These are phyloP conservation scores for Blastomyces gilchristii DNA, from an alignment of 2,329 filamentous ascomycete genomes.

Conservation along the genomic window DNA sequence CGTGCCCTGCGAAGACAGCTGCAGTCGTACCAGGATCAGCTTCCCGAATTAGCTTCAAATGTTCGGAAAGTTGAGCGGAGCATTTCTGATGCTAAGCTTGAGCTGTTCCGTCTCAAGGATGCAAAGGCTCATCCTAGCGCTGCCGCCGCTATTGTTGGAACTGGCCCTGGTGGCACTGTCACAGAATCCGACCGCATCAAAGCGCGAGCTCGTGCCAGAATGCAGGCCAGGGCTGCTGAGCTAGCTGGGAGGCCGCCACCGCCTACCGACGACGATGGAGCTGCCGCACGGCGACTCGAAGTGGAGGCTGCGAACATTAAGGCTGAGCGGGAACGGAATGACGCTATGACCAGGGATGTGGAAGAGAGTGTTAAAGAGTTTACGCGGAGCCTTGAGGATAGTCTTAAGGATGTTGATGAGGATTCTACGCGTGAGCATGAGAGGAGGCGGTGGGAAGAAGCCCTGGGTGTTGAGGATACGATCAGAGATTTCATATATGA, in stretches of 20 bases:
- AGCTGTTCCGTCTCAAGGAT: slow-evolving; percentile 87
- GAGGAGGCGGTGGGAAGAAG: slow-evolving; percentile 89
- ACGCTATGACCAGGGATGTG: slow-evolving; percentile 92
- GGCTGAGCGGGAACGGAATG: slow-evolving; percentile 84
- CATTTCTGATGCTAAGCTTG: slow-evolving; percentile 82
- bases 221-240: slow-evolving; percentile 93
- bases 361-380: slow-evolving; percentile 93
- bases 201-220: slow-evolving; percentile 91
- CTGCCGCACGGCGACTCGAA: slow-evolving; percentile 74
- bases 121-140: slow-evolving; percentile 82
- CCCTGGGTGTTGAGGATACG: slow-evolving; percentile 88
- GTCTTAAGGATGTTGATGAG: slow-evolving; percentile 67
- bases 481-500: slow-evolving; percentile 98
- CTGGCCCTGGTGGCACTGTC: slow-evolving; percentile 77
- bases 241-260: slow-evolving; percentile 73
- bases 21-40: slow-evolving; percentile 75
- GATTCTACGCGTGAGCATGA: slow-evolving; percentile 78
- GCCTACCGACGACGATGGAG: slow-evolving; percentile 59
- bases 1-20: slow-evolving; percentile 79
- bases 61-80: slow-evolving; percentile 83
- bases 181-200: slow-evolving; percentile 93
- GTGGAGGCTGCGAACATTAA: slow-evolving; percentile 73
- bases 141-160: slow-evolving; percentile 73
- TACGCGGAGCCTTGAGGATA: slow-evolving; percentile 72
- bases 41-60: slow-evolving; percentile 85